These are phyloP conservation scores for Pleodorina starrii DNA, from an alignment of 139 green algal species.

Conservation along the genomic window DNA sequence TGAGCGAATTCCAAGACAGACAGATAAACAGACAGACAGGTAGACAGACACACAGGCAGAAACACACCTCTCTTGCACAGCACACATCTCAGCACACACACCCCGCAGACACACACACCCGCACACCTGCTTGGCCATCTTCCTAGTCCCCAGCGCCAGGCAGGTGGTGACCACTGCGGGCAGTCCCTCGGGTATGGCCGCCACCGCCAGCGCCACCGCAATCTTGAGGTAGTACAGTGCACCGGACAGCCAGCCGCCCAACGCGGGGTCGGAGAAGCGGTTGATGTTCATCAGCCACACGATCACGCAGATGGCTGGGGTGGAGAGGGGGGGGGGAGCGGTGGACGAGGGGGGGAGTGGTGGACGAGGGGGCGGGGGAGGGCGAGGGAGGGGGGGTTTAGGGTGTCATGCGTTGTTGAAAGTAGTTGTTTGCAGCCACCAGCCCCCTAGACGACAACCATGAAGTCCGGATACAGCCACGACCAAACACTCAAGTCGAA, in stretches of 20 bases:
- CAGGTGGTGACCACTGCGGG: slow-evolving; percentile 91
- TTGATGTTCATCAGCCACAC: slow-evolving; percentile 91
- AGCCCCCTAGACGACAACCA: no score
- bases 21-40: no score
- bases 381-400: neutral
- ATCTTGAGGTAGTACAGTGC: slow-evolving; percentile 87
- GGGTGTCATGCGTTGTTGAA: no score
- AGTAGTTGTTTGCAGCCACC: no score
- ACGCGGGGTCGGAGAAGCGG: slow-evolving; percentile 82
- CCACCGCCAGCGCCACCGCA: slow-evolving; percentile 90
- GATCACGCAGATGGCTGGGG: slow-evolving; percentile 87
- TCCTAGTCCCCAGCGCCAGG: slow-evolving; percentile 89
- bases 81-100: no score
- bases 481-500: no score
- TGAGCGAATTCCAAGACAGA: no score
- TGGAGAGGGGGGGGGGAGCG: neutral
- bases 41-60: no score
- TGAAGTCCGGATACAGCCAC: no score
- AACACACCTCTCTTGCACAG: no score
- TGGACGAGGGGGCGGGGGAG: neutral
- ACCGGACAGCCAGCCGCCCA: slow-evolving; percentile 78
- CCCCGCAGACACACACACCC: no score
- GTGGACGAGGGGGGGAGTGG: neutral
- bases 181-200: slow-evolving; percentile 90
- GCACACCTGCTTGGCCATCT: slow-evolving; percentile 78